phyloP scores from a whole-genome alignment of 2,329 filamentous ascomycete species.

The Fusarium burgessii region DNA sequence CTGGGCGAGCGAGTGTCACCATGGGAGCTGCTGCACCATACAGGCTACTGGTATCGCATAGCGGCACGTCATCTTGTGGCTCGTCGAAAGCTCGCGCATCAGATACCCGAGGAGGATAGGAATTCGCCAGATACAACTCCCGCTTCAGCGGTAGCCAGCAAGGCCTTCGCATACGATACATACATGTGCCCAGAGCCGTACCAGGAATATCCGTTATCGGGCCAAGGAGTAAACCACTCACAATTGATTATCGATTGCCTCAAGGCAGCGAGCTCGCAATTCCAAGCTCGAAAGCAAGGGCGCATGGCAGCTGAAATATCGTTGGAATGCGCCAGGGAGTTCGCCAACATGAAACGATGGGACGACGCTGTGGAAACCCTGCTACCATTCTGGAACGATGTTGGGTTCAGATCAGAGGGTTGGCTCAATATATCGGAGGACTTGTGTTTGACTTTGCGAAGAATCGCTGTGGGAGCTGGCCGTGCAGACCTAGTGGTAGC shows the following conservation, averaged over 20 bases:
- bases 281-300: constrained; percentile 64
- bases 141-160: constrained; percentile 60
- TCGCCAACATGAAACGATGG: constrained; percentile 64
- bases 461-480: constrained; percentile 64
- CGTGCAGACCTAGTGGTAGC: constrained; percentile 68
- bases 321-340: constrained; percentile 68
- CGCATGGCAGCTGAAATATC: constrained; percentile 68
- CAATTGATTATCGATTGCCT: constrained; percentile 66
- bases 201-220: constrained; percentile 67
- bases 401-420: constrained; percentile 67
- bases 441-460: constrained; percentile 70
- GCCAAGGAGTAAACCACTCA: constrained; percentile 66
- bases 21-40: constrained; percentile 74
- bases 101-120: constrained; percentile 70
- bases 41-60: constrained; percentile 74
- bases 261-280: constrained; percentile 64
- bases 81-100: constrained; percentile 65
- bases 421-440: constrained; percentile 72
- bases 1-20: constrained; percentile 69
- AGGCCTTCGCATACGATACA: constrained; percentile 70
- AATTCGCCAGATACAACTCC: constrained; percentile 62
- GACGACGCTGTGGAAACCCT: constrained; percentile 66
- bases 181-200: constrained; percentile 75
- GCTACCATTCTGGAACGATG: constrained; percentile 67
- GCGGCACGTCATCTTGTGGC: constrained; percentile 68